Base-by-base conservation (phyloP, 169 alveolate species). In the Cryptosporidium sp. region DNA sequence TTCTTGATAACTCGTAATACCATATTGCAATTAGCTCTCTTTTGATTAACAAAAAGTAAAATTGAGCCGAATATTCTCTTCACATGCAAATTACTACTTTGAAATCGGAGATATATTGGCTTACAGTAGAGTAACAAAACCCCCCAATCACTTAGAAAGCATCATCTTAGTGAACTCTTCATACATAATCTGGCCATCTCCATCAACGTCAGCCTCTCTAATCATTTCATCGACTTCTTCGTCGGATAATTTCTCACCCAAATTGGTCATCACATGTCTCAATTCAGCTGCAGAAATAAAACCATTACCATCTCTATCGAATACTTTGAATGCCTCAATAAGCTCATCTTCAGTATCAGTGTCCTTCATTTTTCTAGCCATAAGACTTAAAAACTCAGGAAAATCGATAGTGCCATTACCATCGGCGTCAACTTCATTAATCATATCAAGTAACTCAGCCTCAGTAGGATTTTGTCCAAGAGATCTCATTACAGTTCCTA, bases 151-250 rank as follows among this genome's bases (percentile, higher is more conserved):
- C 95, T 98, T 96, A 84, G 99, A 96, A 93, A 97, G 95, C 99
- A 97, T 97, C 99, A 98, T 97, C 93, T 97, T 97, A 48, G 97
- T 99, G 93, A 98, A 98, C 93, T 98, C 99, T 85, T 97, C 99
- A 92, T 97, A 98, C 96, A 97, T 97, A 94, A 98, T 98, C 65
- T 97, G 98, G 35, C 99, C 99, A 94, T 98, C 99, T 18, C 99
- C 99, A 91, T 99, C 99, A 37, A 97, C 97, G 91, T 98, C 99
- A 69, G 99, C 99, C 93, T 98, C 99, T 85, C 99, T 94, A 80
- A 99, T 97, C 99, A 99, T 98, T 95, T 99, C 99, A 89, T 98
- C 99, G 68, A 99, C 99, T 85, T 98, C 99, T 92, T 99, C 99
- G 92, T 98, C 99, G 39, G 99, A 97, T 65, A 99, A 93, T 91